These are phyloP conservation scores for Cutaneotrichosporon cutaneum DNA, from an alignment of 1,284 basidiomycete genomes.

Conservation along the genomic window DNA sequence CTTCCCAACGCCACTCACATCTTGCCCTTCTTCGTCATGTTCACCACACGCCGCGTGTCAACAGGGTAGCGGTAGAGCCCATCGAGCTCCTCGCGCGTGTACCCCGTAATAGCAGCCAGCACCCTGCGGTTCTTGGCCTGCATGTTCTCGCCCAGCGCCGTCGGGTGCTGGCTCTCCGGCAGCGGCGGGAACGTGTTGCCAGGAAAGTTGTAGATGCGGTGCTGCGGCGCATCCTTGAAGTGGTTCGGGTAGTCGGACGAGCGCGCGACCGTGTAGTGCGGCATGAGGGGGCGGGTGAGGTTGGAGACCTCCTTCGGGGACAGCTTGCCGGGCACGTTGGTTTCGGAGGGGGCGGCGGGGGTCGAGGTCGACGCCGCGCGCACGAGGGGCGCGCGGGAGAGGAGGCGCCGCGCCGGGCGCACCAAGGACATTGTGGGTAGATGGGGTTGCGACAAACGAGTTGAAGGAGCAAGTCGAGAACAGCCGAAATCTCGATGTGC, in stretches of 20 bases:
- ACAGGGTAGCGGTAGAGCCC: constrained; percentile 41
- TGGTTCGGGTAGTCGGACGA: constrained; percentile 26
- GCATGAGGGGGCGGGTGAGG: constrained; percentile 16
- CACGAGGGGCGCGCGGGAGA: neutral
- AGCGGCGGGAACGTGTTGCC: constrained; percentile 25
- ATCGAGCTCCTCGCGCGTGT: constrained; percentile 33
- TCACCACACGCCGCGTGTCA: constrained; percentile 41
- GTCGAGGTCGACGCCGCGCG: constrained; percentile 9
- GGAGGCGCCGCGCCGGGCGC: constrained; percentile 12
- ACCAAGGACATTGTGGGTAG: constrained; percentile 12
- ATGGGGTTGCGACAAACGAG: neutral
- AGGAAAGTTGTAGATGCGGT: constrained; percentile 44
- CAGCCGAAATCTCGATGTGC: constrained; percentile 5
- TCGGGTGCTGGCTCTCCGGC: constrained; percentile 23
- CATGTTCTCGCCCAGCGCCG: constrained; percentile 30
- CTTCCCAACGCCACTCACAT: constrained; percentile 51
- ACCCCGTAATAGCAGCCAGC: constrained; percentile 35
- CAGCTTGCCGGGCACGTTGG: neutral
- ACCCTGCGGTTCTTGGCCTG: constrained; percentile 29
- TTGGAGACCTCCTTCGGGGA: neutral
- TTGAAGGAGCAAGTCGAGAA: too few species aligned
- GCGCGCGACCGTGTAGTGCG: constrained; percentile 30
- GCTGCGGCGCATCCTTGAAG: constrained; percentile 26
- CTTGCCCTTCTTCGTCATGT: constrained; percentile 54
- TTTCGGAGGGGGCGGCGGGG: constrained; percentile 9